Evolutionary conservation across 495 filamentous ascomycete genomes (phyloP), one percentile per base, ranked within the genome.

Genomic region (Letharia lupina): DNA sequence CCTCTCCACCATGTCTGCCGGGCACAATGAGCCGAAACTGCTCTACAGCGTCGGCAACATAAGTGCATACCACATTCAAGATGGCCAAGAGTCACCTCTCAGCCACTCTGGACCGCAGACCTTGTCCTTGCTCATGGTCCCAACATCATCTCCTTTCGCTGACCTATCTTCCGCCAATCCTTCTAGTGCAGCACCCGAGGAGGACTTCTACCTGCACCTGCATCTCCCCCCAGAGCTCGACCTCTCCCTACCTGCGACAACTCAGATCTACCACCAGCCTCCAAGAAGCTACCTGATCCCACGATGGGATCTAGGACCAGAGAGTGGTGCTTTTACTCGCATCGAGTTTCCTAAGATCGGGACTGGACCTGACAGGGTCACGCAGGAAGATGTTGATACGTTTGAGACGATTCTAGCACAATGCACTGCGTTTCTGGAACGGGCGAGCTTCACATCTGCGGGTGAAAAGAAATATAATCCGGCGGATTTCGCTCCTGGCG

Each of bases 381-480:
- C 88, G 4, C 92, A 97, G 76, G 92, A 97, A 71, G 92, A 97
- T 75, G 81, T 96, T 37, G 92, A 97, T 74, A 97, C 92, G 1
- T 97, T 97, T 72, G 92, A 97, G 79, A 96, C 92, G 4, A 97
- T 97, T 63, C 81, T 97, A 48, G 92, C 92, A 39, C 92, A 97
- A 76, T 97, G 92, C 74, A 97, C 92, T 16, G 91, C 92, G 0
- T 97, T 97, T 74, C 82, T 93, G 12, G 92, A 96, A 71, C 84
- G 90, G 45, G 86, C 88, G 9, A 78, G 86, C 33, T 80, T 85
- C 5, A 83, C 88, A 4, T 57, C 33, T 65, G 70, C 70, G 20
- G 77, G 73, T 31, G 77, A 77, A 37, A 73, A 77, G 7, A 72
- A 76, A 9, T 96, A 97, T 75, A 92, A 97, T 75, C 92, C 92